Evolutionary conservation across 2,329 filamentous ascomycete genomes (phyloP), one percentile per base, ranked within the genome.

Genomic region (Aspergillus tamarii): DNA sequence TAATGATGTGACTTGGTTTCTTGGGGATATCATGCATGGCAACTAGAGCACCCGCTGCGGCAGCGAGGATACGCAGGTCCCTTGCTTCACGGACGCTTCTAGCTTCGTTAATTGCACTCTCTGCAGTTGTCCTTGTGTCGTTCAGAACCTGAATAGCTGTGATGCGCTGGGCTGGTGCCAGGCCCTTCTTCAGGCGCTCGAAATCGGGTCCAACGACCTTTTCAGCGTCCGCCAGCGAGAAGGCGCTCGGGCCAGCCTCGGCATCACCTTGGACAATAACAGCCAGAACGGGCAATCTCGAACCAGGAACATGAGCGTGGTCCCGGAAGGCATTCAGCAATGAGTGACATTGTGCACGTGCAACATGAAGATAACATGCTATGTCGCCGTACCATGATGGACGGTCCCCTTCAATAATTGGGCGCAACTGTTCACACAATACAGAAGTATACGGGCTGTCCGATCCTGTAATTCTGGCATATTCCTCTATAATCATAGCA

Each of bases 221-320:
- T 70, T 98, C 93, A 0, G 94, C 95, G 69, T 94, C 93, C 0
- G 85, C 81, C 58, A 98, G 86, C 1, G 93, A 96, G 77, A 99
- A 99, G 8, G 95, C 94, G 71, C 89, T 94, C 11, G 94, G 94
- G 0, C 95, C 94, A 41, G 95, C 94, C 73, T 96, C 91, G 6
- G 91, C 84, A 73, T 98, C 94, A 34, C 95, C 95, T 79, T 99
- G 95, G 10, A 97, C 94, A 21, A 99, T 88, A 3, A 96, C 92
- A 26, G 95, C 93, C 54, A 98, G 85, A 6, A 85, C 85, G 1
- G 96, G 94, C 46, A 98, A 82, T 74, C 90, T 91, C 66, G 85
- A 84, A 56, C 88, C 85, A 26, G 91, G 86, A 1, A 96, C 89
- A 74, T 95, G 94, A 43, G 92, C 93, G 72, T 93, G 89, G 70